phyloP scores from a whole-genome alignment of 176 grass and related monocot species.

The Luzula sylvatica region DNA sequence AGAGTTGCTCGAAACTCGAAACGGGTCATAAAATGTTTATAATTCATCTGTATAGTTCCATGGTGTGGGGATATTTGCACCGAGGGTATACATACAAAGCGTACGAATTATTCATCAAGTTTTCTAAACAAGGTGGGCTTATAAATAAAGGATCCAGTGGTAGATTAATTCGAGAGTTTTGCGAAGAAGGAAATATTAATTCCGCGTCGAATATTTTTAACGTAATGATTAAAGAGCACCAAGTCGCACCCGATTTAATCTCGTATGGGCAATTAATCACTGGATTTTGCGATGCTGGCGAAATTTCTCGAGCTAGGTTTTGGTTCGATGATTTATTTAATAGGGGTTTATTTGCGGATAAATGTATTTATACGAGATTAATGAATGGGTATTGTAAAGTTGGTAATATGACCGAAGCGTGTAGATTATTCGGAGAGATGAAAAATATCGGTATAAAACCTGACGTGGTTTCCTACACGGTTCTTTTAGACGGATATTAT shows the following conservation, averaged over 20 bases:
- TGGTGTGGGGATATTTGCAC: conserved; percentile 36
- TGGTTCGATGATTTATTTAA: conserved; percentile 30
- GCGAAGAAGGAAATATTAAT: conserved; percentile 23
- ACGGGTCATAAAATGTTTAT: not conserved
- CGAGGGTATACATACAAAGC: conserved; percentile 13
- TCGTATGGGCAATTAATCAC: conserved; percentile 28
- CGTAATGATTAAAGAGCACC: conserved; percentile 20
- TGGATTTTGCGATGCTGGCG: conserved; percentile 19
- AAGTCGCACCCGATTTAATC: conserved; percentile 11
- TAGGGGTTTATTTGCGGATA: conserved; percentile 19
- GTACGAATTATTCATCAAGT: conserved; percentile 23
- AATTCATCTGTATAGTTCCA: conserved; percentile 28
- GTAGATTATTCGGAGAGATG: conserved; percentile 48
- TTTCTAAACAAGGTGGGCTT: conserved; percentile 16
- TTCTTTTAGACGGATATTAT: conserved; percentile 1
- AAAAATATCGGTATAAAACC: conserved; percentile 38
- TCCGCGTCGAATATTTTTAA: conserved; percentile 26
- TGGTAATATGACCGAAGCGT: conserved; percentile 36
- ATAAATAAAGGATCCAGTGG: conserved; percentile 16
- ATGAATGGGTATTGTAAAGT: conserved; percentile 65
- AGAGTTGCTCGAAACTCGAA: conserved; percentile 7
- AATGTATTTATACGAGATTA: conserved; percentile 43
- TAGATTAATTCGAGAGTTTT: conserved; percentile 26
- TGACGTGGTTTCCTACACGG: conserved; percentile 33
- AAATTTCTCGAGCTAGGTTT: conserved; percentile 22